Evolutionary conservation across 495 filamentous ascomycete genomes (phyloP), one percentile per base, ranked within the genome.

Genomic region (Astrothelium macrocarpum): DNA sequence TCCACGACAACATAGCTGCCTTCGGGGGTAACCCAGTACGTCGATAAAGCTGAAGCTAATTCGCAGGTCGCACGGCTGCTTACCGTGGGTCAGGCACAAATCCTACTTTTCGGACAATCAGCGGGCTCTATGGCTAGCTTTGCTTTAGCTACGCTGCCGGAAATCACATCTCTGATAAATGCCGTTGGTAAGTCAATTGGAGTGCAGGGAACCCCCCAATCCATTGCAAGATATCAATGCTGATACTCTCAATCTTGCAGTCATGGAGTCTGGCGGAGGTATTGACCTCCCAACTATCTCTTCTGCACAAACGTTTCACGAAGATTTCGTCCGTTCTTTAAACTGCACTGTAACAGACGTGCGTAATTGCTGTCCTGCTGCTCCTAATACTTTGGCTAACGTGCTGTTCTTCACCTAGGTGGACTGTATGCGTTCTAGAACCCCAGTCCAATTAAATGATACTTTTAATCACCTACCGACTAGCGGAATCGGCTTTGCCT

Each of bases 1-100:
- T 88, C 0, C 78, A 82, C 42, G 79, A 82, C 65, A 89, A 89
- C 67, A 88, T 89, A 59, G 79, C 73, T 18, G 74, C 32, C 3
- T 81, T 81, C 65, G 78, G 79, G 59, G 80, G 79, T 23, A 76
- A 80, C 66, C 66, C 64, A 10, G 36, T 42, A 42, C 36, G 36
- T 42, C 36, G 36, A 16, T 16, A 10, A 16, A 10, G 9, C 18
- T 42, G 36, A 42, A 16, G 18, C 36, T 42, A 42, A 16, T 42
- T 10, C 18, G 36, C 36, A 42, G 18, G 36, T 42, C 36, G 10
- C 9, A 42, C 10, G 36, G 18, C 18, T 42, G 18, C 36, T 42
- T 10, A 42, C 36, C 10, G 18, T 42, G 18, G 10, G 18, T 42
- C 36, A 42, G 36, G 18, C 9, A 42, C 36, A 42, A 1, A 42